These are phyloP conservation scores for Xerophyta viscosa DNA, from an alignment of 106 monocot species.

Conservation along the genomic window DNA sequence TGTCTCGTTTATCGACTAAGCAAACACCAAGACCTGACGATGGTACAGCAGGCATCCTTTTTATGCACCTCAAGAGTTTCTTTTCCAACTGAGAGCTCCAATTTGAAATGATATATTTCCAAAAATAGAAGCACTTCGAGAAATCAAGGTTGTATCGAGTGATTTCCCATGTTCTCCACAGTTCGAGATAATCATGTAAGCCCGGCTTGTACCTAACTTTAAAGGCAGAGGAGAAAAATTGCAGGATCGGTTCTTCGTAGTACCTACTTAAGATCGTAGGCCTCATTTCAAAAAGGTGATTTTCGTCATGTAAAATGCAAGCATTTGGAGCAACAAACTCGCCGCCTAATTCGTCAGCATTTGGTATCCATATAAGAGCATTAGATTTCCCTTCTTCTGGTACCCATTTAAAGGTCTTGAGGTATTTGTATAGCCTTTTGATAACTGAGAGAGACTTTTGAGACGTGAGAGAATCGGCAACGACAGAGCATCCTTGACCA, in stretches of 20 bases:
- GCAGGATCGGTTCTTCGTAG: not conserved
- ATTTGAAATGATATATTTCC: not conserved
- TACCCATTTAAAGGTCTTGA: not conserved
- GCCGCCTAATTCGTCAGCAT: not conserved
- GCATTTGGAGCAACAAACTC: not conserved
- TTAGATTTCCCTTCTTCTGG: not conserved
- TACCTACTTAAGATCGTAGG: not conserved
- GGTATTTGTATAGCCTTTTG: constrained; percentile 2
- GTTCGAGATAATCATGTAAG: not conserved
- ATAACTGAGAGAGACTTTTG: not conserved
- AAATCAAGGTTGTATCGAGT: not conserved
- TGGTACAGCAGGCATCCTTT: not conserved
- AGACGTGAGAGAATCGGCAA: not conserved
- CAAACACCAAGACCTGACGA: not conserved
- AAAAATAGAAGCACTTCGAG: not conserved
- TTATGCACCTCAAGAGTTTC: not conserved
- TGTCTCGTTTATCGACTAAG: not conserved
- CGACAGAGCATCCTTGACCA: not conserved
- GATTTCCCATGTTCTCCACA: constrained; percentile 1
- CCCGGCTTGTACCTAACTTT: not conserved
- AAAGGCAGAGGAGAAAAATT: not conserved
- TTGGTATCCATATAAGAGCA: not conserved
- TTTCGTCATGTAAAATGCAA: not conserved
- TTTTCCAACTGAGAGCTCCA: not conserved
- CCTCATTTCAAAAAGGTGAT: not conserved